Base-by-base conservation (phyloP, 441 rosid genomes). In the Macaranga tanarius region DNA sequence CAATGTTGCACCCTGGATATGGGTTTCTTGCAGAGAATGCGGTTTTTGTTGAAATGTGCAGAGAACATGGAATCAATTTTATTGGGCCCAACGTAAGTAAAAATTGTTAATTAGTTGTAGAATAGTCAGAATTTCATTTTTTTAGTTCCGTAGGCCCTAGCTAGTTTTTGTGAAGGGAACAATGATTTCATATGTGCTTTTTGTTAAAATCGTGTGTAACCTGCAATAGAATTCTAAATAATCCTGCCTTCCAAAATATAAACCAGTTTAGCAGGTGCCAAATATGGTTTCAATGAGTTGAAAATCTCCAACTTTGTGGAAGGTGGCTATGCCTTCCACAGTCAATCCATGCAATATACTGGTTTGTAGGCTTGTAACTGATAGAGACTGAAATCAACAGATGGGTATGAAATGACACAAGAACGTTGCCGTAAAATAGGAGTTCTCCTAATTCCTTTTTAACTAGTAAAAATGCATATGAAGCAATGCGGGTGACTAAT, bases 1-100 rank as follows among this genome's bases (percentile, higher is more conserved):
- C 97, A 56, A 95, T 95, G 97, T 86, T 95, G 66, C 99, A 95
- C 87, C 99, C 99, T 75, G 99, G 99, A 77, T 95, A 95, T 80
- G 99, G 99, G 20, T 92, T 95, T 85, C 99, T 95, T 77, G 84
- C 99, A 20, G 99, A 95, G 79, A 95, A 95, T 80, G 97, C 97
- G 56, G 86, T 82, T 12, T 95, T 95, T 73, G 99, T 95, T 65
- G 97, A 95, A 76, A 90, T 91, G 97, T 95, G 99, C 80, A 84
- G 89, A 86, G 97, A 88, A 74, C 99, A 95, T 56, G 85, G 93
- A 62, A 92, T 95, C 77, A 95, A 95, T 70, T 95, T 95, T 76
- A 95, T 95, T 81, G 99, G 99, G 28, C 99, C 99, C 25, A 90
- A 95, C 80, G 97, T 95, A 74, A 87, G 91, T 75, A 40, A 8